Base-by-base conservation (phyloP, 2,329 filamentous ascomycete species). In the Bipolaris gigantea region DNA sequence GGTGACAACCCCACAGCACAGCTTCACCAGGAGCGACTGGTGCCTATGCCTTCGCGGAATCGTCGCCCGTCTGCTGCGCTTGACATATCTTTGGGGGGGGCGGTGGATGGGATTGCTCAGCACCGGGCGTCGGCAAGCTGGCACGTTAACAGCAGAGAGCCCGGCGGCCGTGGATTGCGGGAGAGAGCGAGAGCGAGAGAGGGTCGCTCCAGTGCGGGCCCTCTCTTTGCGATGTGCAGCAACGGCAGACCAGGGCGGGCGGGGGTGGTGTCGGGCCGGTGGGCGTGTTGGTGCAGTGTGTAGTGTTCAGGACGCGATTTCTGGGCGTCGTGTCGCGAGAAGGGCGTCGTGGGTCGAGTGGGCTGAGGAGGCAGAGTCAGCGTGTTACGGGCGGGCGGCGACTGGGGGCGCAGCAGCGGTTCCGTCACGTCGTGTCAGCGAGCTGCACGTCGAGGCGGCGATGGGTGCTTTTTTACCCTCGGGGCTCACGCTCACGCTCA, bases 21-120 rank as follows among this genome's bases (percentile, higher is more conserved):
- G 64, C 62, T 67, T 72, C 69, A 74, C 69, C 69, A 66, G 68
- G 71, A 73, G 65, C 63, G 69, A 66, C 70, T 64, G 63, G 71
- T 75, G 70, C 73, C 73, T 73, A 75, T 74, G 73, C 72, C 73
- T 75, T 73, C 73, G 72, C 73, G 73, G 67, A 71, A 66, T 75
- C 65, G 68, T 72, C 67, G 68, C 60, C 63, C 60, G 65, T 65
- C 66, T 70, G 61, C 66, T 67, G 60, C 67, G 60, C 68, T 69
- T 71, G 67, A 71, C 73, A 75, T 75, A 60, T 74, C 73, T 70
- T 63, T 66, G 54, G 42, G 48, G 52, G 48, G 50, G 48, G 52
- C 46, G 48, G 56, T 44, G 49, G 46, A 38, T 51, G 42, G 33
- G 53, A 43, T 40, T 23, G 39, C 38, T 50, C 52, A 54, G 50